Evolutionary conservation across 1,139 yeast species (phyloP), one percentile per base, ranked within the genome.

Genomic region (Suhomyces bribrorum): DNA sequence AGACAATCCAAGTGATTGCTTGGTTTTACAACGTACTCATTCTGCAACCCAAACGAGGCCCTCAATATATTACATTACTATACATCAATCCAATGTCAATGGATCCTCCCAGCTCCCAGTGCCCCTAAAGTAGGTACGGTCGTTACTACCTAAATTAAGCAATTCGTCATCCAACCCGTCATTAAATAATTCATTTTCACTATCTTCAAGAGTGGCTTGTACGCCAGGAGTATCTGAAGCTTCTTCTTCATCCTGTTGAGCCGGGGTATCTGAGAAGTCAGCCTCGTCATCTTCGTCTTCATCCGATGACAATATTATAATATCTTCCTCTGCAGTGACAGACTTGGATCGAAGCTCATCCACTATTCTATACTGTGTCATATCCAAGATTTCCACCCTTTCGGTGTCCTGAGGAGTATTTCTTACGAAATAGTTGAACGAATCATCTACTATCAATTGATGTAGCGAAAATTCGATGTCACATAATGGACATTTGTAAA

Each of bases 71-170:
- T 24, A 36, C 23, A 35, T 27, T 29, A 30, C 26, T 33, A 24
- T 26, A 35, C 33, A 30, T 40, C 45, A 62, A 41, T 63, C 69
- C 28, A 63, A 42, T 2, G 61, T 59, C 24, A 62, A 51, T 4
- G 75, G 75, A 41, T 68, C 69, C 25, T 62, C 67, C 72, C 72
- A 68, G 38, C 67, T 64, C 1, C 73, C 73, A 1, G 54, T 45
- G 14, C 69, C 70, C 16, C 38, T 34, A 16, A 36, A 31, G 7
- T 34, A n/a, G 23, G 28, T 17, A 16, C 37, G 35, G 14, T 25
- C 34, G 20, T 39, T 40, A 5, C 34, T 27, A 25, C 40, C 41
- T 22, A 37, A 17, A 25, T 23, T 16, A 16, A 38, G 46, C 35
- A 36, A 49, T 24, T 50, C 53, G 5, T 54, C 59, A 32, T 55